Conservation (phyloP, 495 filamentous ascomycete species). For the Aspergillus biplanus region DNA sequence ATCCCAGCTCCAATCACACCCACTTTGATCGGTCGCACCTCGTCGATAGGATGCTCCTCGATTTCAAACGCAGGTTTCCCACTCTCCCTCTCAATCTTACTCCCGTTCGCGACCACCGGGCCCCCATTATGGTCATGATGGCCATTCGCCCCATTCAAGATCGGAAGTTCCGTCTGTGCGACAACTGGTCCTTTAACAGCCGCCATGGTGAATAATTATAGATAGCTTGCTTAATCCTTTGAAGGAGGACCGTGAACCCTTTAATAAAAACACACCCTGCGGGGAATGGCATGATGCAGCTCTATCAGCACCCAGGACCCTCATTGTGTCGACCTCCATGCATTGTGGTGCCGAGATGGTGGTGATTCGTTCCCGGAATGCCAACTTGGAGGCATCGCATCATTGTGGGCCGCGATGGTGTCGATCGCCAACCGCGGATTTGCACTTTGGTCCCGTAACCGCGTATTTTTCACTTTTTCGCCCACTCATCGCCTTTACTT, state of each 20-base stretch:
- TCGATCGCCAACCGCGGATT: background rate
- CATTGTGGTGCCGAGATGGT: too few relatives aligned
- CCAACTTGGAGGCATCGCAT: conserved; percentile 15
- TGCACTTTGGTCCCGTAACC: too few relatives aligned
- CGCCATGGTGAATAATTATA: conserved; percentile 5
- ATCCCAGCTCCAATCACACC: conserved; percentile 58
- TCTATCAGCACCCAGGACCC: too few relatives aligned
- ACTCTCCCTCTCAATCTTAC: background rate
- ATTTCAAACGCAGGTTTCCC: conserved; percentile 32
- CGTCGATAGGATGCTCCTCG: conserved; percentile 47
- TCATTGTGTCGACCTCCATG: too few relatives aligned
- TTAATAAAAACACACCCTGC: conserved; percentile 5
- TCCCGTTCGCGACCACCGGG: background rate
- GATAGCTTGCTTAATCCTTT: background rate
- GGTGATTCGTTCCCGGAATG: too few relatives aligned
- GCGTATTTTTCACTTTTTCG: too few relatives aligned
- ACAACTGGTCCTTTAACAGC: conserved; percentile 15
- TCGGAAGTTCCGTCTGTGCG: conserved; percentile 11
- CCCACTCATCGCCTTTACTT: too few relatives aligned
- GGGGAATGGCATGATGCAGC: background rate
- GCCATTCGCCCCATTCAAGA: background rate
- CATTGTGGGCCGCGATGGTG: conserved; percentile 30
- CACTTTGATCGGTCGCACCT: conserved; percentile 49
- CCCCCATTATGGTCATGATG: background rate
- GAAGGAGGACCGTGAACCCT: background rate